A percentile compares a stretch with the other conserved stretches of the same genome.
Conservation (phyloP, 164 flowering plant species). For the Chimonanthus salicifolius region DNA sequence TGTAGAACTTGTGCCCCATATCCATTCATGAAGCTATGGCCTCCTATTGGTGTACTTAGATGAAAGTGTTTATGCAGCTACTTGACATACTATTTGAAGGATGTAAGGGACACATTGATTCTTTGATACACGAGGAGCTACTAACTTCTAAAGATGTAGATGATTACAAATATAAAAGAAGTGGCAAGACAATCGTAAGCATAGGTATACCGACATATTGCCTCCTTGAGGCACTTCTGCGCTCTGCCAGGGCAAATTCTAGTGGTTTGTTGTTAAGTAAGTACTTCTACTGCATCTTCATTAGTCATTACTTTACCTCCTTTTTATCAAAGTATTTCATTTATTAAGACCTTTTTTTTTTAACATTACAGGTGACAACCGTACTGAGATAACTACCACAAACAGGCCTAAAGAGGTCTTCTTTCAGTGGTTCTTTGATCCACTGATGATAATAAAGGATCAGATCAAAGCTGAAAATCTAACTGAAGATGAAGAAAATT, state of each 20-base stretch:
- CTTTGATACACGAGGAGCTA: constrained; percentile 51
- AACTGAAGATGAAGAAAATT: constrained; percentile 59
- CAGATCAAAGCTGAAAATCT: constrained; percentile 78
- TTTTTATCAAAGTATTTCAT: not conserved
- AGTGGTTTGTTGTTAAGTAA: constrained; percentile 67
- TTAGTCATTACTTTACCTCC: not conserved
- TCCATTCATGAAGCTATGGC: not conserved
- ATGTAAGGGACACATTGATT: constrained; percentile 47
- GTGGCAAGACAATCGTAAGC: constrained; percentile 35
- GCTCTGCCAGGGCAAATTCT: constrained; percentile 63
- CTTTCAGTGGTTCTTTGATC: constrained; percentile 81
- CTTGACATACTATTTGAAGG: constrained; percentile 53
- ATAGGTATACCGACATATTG: constrained; percentile 81
- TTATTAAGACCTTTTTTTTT: constrained; percentile 2
- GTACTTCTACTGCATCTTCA: constrained; percentile 16
- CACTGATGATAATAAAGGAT: constrained; percentile 73
- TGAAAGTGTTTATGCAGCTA: constrained; percentile 37
- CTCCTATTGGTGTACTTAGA: not conserved
- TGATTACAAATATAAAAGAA: constrained; percentile 49
- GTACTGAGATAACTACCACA: constrained; percentile 56
- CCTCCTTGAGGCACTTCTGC: constrained; percentile 56
- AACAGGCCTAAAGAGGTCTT: constrained; percentile 73
- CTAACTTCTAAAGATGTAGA: constrained; percentile 63
- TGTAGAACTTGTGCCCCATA: not conserved
- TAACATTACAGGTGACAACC: constrained; percentile 41